Conservation (phyloP, 345 rosid species). For the Euphorbia pulcherrima region DNA sequence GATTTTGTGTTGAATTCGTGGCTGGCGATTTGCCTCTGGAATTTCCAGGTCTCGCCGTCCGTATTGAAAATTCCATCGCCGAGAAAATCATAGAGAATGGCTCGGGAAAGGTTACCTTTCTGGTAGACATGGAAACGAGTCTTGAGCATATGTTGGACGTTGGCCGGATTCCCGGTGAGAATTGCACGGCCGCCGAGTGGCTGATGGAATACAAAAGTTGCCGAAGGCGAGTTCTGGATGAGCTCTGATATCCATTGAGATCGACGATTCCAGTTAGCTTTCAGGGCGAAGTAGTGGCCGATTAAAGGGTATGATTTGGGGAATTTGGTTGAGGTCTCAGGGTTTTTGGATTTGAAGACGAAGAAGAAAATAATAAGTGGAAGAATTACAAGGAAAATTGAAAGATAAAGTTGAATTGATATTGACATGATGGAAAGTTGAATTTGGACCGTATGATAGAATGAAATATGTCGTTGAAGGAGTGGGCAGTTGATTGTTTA, state of each 20-base stretch:
- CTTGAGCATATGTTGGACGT: slow-evolving; percentile 62
- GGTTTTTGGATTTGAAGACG: slow-evolving; percentile 5
- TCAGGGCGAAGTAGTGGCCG: slow-evolving; percentile 39
- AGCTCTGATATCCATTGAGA: slow-evolving; percentile 51
- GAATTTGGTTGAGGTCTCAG: slow-evolving; percentile 1
- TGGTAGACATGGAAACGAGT: slow-evolving; percentile 50
- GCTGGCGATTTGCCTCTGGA: slow-evolving; percentile 70
- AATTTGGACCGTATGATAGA: not conserved
- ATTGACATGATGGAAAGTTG: not conserved
- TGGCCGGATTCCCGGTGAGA: slow-evolving; percentile 57
- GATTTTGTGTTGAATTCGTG: slow-evolving; percentile 72
- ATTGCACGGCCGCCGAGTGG: slow-evolving; percentile 31
- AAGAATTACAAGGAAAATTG: slow-evolving; percentile 13
- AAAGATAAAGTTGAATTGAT: not conserved
- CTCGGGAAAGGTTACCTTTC: slow-evolving; percentile 37
- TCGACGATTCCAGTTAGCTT: slow-evolving; percentile 39
- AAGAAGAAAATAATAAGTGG: slow-evolving; percentile 23
- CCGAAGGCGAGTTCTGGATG: slow-evolving; percentile 43
- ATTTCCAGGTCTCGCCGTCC: slow-evolving; percentile 61
- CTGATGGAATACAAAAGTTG: slow-evolving; percentile 45
- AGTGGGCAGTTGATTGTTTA: not conserved
- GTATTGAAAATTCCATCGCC: slow-evolving; percentile 69
- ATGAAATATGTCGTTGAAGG: not conserved
- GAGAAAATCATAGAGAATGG: slow-evolving; percentile 47
- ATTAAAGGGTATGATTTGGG: slow-evolving; percentile 52